phyloP scores from a whole-genome alignment of 2,329 filamentous ascomycete species.

The Celoporthe dispersa region DNA sequence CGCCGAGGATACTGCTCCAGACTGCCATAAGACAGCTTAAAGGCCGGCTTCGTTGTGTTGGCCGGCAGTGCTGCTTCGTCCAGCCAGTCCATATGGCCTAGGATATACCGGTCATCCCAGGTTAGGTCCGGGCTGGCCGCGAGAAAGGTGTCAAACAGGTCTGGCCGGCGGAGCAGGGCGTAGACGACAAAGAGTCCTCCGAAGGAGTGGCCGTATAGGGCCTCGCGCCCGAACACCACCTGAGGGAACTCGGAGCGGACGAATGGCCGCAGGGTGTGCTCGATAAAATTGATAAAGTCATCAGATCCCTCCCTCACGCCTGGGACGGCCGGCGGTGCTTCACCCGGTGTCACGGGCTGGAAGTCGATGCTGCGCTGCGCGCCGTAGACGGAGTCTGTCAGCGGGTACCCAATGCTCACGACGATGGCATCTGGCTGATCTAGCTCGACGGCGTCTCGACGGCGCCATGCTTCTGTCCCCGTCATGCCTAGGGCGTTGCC shows the following conservation, averaged over 20 bases:
- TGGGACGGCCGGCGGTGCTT: conserved; percentile 24
- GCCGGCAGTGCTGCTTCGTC: conserved; percentile 22
- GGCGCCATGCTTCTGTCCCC: conserved; percentile 35
- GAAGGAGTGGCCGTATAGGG: conserved; percentile 35
- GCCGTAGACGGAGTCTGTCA: conserved; percentile 34
- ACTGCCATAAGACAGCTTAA: conserved; percentile 33
- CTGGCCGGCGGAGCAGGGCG: conserved; percentile 32
- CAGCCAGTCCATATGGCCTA: conserved; percentile 29
- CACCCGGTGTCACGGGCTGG: conserved; percentile 31
- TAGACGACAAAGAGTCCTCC: conserved; percentile 35
- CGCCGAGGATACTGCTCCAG: conserved; percentile 32
- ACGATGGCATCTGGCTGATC: conserved; percentile 35
- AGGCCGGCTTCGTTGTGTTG: conserved; percentile 29
- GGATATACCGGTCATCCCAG: conserved; percentile 32
- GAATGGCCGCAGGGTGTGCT: conserved; percentile 32
- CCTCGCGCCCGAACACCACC: conserved; percentile 33
- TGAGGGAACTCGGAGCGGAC: conserved; percentile 32
- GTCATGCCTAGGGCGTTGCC: conserved; percentile 36
- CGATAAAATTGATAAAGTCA: conserved; percentile 35
- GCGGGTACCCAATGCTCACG: conserved; percentile 37
- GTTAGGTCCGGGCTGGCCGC: conserved; percentile 33
- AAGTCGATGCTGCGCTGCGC: conserved; percentile 34
- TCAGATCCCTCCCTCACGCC: conserved; percentile 29
- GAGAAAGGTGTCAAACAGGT: conserved; percentile 36
- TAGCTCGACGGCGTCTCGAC: conserved; percentile 33